Evolutionary conservation across 306 rosid genomes (phyloP), one percentile per base, ranked within the genome.

Genomic region (Vigna mungo): DNA sequence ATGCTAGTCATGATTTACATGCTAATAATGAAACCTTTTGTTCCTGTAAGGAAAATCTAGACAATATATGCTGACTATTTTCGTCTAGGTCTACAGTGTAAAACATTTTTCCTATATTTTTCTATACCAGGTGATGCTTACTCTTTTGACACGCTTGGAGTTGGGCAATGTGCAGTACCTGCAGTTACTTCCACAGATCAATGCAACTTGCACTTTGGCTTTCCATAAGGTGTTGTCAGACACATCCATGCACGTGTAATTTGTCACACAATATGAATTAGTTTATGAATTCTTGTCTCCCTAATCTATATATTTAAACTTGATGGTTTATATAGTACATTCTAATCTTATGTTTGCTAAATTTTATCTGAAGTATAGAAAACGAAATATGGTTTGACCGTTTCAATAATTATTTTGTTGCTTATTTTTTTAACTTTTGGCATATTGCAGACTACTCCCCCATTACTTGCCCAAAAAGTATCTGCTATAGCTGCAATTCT

Each of bases 61-160:
- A 77, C 56, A 77, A 41, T 54, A 77, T 72, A 17, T 5, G 18
- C 13, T 16, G 30, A 62, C 55, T 68, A 67, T 81, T 70, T n/a
- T 47, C 66, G 72, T 64, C 73, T 77, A 68, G 27, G 68, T 59
- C 74, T 79, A 23, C 84, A 43, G 12, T 6, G 63, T 70, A 67
- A 71, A 48, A 68, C 39, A 21, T 34, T 52, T 72, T 75, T 62
- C 75, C 77, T 52, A 69, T 66, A 21, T 52, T 68, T 78, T 83
- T 51, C 71, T 81, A 68, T 78, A 46, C 78, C 88, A 94, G 98
- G 98, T 92, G 82, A 89, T 94, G 87, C 89, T 90, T 82, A 94
- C 98, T 21, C 77, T 94, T 85, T 76, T 94, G 79, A 94, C 98
- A 20, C 91, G 88, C 89, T 90, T 94, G 92, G 98, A 94, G 81